phyloP scores from a whole-genome alignment of 495 filamentous ascomycete genomes.

The Penicillium steckii region DNA sequence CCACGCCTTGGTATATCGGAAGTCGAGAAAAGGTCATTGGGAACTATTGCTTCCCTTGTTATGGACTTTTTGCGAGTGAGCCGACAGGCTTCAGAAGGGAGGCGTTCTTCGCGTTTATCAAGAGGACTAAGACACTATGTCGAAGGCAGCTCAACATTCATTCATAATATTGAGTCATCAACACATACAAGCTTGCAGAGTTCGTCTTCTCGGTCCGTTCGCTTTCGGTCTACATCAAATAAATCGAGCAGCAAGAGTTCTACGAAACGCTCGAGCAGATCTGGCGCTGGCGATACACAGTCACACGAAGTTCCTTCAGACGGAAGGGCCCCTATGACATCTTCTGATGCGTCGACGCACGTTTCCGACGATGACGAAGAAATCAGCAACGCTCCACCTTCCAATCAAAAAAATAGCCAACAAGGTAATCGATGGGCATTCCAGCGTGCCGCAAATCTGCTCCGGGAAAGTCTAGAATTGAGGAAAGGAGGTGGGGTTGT shows the following conservation, averaged over 20 bases:
- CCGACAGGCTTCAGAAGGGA: slow-evolving; percentile 45
- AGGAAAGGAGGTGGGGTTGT: slow-evolving; percentile 40
- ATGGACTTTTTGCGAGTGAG: slow-evolving; percentile 57
- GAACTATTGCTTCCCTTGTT: slow-evolving; percentile 47
- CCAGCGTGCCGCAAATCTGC: slow-evolving; percentile 41
- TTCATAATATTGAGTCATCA: neutral
- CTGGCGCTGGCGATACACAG: too few species aligned
- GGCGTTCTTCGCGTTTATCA: slow-evolving; percentile 49
- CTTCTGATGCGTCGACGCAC: too few species aligned
- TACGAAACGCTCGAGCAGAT: too few species aligned
- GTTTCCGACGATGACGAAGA: neutral
- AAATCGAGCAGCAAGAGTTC: too few species aligned
- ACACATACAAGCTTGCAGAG: neutral
- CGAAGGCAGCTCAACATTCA: slow-evolving; percentile 31
- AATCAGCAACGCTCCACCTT: neutral
- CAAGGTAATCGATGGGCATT: slow-evolving; percentile 20
- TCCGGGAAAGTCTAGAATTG: slow-evolving; percentile 43
- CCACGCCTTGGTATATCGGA: slow-evolving; percentile 17
- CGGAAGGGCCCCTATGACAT: too few species aligned
- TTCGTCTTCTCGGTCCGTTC: neutral
- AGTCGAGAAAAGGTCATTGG: slow-evolving; percentile 23
- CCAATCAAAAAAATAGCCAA: neutral
- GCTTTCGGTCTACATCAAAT: neutral
- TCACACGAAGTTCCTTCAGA: too few species aligned
- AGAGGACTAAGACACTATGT: slow-evolving; percentile 54